Evolutionary conservation across 179 eudicot species (phyloP), one percentile per base, ranked within the genome.

Genomic region (Silene noctiflora): DNA sequence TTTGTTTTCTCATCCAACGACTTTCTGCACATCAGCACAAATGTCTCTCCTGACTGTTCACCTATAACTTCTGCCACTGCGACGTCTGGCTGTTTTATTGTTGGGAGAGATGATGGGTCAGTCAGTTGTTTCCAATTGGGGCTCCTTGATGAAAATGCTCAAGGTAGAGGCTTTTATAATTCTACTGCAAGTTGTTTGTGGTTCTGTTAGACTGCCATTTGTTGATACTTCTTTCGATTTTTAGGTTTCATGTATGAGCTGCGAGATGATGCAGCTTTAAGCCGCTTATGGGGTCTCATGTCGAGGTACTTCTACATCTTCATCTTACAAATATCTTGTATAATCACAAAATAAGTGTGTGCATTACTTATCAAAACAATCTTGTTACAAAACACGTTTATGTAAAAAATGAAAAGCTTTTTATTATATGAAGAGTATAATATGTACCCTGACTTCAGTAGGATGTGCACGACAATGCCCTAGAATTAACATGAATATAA

Each of bases 271-370:
- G 91, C 96, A 73, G 89, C 92, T 59, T 81, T 96, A 76, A 87
- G 96, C 79, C 97, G 97, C 67, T 80, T 96, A 77, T 96, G 98
- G 97, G 92, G 98, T 77, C 74, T 96, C 55, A 71, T 96, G 89
- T 89, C 99, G 78, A 91, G 99, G 99, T 96, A 78, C 73, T 74
- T 67, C 63, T 56, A 13, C 67, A 19, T 25, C 24, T 59, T 51
- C n/a, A 42, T 65, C 72, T 71, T 63, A 22, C 27, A 63, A 31
- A 4, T 71, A 21, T 58, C 16, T 35, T 68, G 66, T 58, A 13
- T 69, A 22, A 53, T 61, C 27, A 53, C 12, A 11, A 31, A 19
- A 33, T 42, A 60, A 6, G 62, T 68, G 16, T 27, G 24, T 2
- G 72, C 69, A 17, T 67, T 59, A 48, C 62, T 60, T 22, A 12